Percentiles rank a stretch among this genome's conserved stretches.
Conservation (phyloP, 345 rosid species). For the Cochlearia excelsa region DNA sequence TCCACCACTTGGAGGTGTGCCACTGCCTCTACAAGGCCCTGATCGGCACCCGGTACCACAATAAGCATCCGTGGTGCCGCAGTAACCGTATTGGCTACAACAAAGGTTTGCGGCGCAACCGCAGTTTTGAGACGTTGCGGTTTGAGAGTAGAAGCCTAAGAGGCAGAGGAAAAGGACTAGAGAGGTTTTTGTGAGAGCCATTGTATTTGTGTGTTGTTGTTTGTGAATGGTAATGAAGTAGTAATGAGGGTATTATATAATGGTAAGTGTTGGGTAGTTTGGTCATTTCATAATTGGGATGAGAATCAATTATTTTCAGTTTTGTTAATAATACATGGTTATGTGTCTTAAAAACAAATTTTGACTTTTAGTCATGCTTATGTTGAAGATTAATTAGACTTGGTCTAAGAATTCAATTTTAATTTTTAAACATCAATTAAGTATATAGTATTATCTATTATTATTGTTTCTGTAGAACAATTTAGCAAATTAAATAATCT, state of each 20-base stretch:
- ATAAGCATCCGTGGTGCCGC: slow-evolving; percentile 34
- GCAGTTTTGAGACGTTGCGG: slow-evolving; percentile 47
- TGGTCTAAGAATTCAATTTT: no score
- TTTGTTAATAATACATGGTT: not conserved
- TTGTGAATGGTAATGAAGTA: slow-evolving; percentile 8
- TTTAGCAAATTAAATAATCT: no score
- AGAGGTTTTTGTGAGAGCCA: slow-evolving; percentile 18
- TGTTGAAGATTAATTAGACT: not conserved
- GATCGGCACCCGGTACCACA: slow-evolving; percentile 50
- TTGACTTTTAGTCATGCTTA: no score
- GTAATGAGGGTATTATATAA: slow-evolving; percentile 12
- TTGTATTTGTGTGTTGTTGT: slow-evolving; percentile 14
- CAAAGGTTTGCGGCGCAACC: slow-evolving; percentile 47
- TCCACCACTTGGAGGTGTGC: slow-evolving; percentile 21
- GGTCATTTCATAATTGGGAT: slow-evolving; percentile 15
- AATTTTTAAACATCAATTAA: no score
- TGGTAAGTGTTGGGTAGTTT: slow-evolving; percentile 19
- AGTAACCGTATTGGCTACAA: slow-evolving; percentile 49
- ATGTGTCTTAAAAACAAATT: not conserved
- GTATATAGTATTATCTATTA: no score
- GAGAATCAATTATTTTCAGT: no score
- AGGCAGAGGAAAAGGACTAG: slow-evolving; percentile 26
- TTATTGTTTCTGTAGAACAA: no score
- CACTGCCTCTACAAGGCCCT: slow-evolving; percentile 40
- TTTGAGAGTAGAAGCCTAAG: slow-evolving; percentile 18